phyloP scores from a whole-genome alignment of 179 eudicot genomes.

The Silene noctiflora region DNA sequence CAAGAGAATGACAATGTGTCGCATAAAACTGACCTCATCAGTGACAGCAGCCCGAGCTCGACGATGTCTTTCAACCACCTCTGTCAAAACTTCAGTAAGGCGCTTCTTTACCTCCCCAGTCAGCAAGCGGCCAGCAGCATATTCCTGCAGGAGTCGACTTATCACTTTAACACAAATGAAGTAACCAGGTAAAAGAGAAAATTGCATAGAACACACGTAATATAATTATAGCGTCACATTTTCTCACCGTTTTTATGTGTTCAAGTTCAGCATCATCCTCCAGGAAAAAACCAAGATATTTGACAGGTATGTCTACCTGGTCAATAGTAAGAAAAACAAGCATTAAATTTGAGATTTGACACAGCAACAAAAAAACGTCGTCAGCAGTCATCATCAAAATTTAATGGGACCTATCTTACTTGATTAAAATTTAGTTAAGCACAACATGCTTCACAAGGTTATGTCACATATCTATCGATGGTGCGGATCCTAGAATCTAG shows the following conservation, averaged over 20 bases:
- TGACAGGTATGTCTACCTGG: constrained; percentile 79
- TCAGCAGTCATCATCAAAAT: background rate
- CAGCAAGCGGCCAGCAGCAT: constrained; percentile 85
- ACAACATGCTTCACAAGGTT: background rate
- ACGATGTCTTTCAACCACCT: constrained; percentile 80
- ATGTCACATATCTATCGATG: background rate
- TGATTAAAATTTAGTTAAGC: background rate
- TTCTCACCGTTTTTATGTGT: constrained; percentile 58
- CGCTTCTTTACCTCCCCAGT: constrained; percentile 90
- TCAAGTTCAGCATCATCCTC: constrained; percentile 93
- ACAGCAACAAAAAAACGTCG: background rate
- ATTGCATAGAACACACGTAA: background rate
- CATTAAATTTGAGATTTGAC: background rate
- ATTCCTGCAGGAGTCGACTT: constrained; percentile 48
- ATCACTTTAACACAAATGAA: background rate
- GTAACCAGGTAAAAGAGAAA: too few species aligned
- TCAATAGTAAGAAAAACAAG: constrained; percentile 13
- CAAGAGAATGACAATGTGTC: background rate
- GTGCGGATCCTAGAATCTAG: too few species aligned
- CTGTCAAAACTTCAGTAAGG: constrained; percentile 74
- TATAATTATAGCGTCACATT: background rate
- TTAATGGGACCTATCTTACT: background rate
- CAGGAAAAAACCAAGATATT: constrained; percentile 85
- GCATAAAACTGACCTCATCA: constrained; percentile 58
- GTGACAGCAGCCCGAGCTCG: constrained; percentile 86